phyloP scores from a whole-genome alignment of 768 basidiomycete genomes.

The Collybia mongolica region DNA sequence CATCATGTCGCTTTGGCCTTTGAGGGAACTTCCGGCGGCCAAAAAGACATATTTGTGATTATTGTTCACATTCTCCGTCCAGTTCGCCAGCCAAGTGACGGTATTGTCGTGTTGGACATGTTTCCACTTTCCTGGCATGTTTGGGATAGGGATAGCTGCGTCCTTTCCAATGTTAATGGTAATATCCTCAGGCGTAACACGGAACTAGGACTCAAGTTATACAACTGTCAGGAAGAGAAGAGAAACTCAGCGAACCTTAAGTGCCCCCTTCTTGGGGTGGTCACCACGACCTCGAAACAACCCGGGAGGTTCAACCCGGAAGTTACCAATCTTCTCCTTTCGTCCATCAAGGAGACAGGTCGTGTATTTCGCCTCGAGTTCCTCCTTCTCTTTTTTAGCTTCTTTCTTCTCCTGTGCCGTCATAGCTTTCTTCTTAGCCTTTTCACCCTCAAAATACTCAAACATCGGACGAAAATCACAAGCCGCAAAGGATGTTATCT shows the following conservation, averaged over 20 bases:
- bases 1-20: constrained; percentile 95
- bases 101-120: constrained; percentile 87
- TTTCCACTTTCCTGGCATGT: constrained; percentile 92
- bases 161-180: constrained; percentile 89
- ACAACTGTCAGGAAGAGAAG: not conserved
- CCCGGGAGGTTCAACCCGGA: constrained; percentile 98
- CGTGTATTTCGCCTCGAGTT: constrained; percentile 79
- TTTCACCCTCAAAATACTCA: constrained; percentile 89
- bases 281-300: constrained; percentile 97
- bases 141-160: constrained; percentile 77
- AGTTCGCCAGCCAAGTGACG: constrained; percentile 98
- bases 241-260: constrained; percentile 63
- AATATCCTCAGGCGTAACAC: constrained; percentile 93
- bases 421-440: constrained; percentile 89
- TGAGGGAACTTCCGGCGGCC: constrained; percentile 95
- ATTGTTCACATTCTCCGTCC: constrained; percentile 98
- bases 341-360: constrained; percentile 91
- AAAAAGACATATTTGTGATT: constrained; percentile 98
- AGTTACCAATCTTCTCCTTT: constrained; percentile 98
- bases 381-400: constrained; percentile 82
- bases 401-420: constrained; percentile 88
- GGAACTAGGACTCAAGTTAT: constrained; percentile 47
- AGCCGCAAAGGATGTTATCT: constrained; percentile 70
- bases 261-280: constrained; percentile 94
- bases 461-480: constrained; percentile 97